Evolutionary conservation across 2,329 filamentous ascomycete genomes (phyloP), one percentile per base, ranked within the genome.

Genomic region (Ceratocystis papillata): DNA sequence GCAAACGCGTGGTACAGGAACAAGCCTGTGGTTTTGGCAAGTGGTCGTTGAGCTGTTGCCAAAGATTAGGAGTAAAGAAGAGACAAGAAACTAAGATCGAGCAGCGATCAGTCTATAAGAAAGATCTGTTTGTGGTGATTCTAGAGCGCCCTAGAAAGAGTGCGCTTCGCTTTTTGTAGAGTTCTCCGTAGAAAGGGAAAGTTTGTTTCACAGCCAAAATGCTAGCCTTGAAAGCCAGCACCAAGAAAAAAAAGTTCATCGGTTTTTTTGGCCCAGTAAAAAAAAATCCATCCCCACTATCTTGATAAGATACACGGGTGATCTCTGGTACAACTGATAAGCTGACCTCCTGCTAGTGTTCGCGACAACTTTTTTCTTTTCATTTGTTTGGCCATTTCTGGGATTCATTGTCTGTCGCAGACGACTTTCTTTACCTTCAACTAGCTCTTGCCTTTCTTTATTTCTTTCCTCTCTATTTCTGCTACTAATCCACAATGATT

Each of bases 401-500:
- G 8, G 33, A 12, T 37, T 37, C 33, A 37, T 10, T 12, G 8
- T 37, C 33, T 8, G 33, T 12, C 33, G 33, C 33, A 37, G 33
- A 37, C 33, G 3, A 37, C 33, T 37, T 37, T 63, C 57, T 45
- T n/a, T 2, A 53, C 45, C 28, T 30, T 15, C 3, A 8, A 20
- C 22, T 57, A n/a, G 12, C n/a, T 63, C 15, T 50, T 57, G 15
- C 60, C 59, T 10, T 25, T 44, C 20, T 15, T 46, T 30, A 22
- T 48, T 30, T 30, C 22, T 41, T 50, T 25, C 15, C 4, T n/a
- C 28, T 46, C 20, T 22, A 41, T 22, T 53, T 66, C 60, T 64
- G 5, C 53, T 41, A 30, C 44, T 4, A 37, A 62, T 69, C 71
- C 79, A 88, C 78, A 67, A 99, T 99, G 94, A 99, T 99, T 78